Percentiles rank a stretch among this genome's conserved stretches.
Evolutionary conservation across 148 eudicot genomes (phyloP).

Genomic region (Polygonum aviculare): DNA sequence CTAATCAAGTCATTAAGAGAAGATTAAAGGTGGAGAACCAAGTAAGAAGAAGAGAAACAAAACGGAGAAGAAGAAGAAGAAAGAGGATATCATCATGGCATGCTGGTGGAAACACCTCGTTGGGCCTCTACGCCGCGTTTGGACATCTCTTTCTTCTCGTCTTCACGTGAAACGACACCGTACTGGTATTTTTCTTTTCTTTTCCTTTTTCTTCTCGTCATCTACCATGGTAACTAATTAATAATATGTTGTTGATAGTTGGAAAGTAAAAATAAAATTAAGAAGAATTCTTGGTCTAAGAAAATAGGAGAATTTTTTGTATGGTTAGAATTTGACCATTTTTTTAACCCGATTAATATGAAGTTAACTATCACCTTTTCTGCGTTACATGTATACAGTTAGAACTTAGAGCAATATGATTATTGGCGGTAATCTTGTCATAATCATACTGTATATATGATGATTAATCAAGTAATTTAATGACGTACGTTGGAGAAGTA

Average conservation of each 20-base stretch:
- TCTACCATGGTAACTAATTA: too few species aligned
- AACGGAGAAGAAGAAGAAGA: neutral
- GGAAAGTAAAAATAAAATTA: neutral
- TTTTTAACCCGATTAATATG: neutral
- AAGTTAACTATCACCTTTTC: neutral
- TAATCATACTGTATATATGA: neutral
- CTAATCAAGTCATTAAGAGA: constrained; percentile 1
- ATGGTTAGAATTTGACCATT: neutral
- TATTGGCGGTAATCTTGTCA: neutral
- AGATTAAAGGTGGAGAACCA: neutral
- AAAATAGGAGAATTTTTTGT: neutral
- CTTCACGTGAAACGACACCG: constrained; percentile 7
- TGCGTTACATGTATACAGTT: neutral
- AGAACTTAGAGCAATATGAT: neutral
- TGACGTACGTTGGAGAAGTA: neutral
- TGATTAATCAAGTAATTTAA: neutral
- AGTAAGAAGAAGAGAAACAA: neutral
- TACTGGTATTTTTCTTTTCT: neutral
- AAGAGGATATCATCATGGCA: neutral
- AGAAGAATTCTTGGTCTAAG: neutral
- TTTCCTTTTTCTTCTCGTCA: neutral
- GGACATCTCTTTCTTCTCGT: constrained; percentile 6
- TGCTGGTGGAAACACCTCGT: constrained; percentile 6
- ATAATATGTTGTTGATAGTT: too few species aligned
- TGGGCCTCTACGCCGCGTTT: constrained; percentile 9